phyloP scores from a whole-genome alignment of 2,329 filamentous ascomycete genomes.

The Cladobotryum protrusum region DNA sequence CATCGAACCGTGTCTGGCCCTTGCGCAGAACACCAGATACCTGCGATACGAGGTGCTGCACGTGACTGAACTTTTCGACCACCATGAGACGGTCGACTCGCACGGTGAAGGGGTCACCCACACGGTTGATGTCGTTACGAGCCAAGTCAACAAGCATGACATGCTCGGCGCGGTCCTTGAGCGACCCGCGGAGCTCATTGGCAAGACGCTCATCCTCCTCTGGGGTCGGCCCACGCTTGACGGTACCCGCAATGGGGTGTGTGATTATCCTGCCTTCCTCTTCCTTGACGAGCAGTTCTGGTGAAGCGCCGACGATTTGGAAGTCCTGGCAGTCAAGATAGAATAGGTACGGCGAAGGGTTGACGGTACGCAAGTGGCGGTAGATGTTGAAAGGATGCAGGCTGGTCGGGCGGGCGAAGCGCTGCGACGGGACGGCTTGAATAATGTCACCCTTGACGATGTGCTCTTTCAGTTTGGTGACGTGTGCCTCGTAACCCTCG shows the following conservation, averaged over 20 bases:
- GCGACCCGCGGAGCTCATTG: constrained; percentile 65
- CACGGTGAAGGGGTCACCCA: constrained; percentile 84
- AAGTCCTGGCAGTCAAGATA: constrained; percentile 89
- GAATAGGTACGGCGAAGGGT: constrained; percentile 95
- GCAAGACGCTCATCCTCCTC: constrained; percentile 80
- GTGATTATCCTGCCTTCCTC: constrained; percentile 85
- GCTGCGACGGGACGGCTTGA: constrained; percentile 91
- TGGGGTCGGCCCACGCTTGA: constrained; percentile 73
- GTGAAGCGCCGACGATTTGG: constrained; percentile 90
- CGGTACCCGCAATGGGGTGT: constrained; percentile 94
- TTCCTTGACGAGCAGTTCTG: constrained; percentile 88
- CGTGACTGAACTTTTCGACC: constrained; percentile 90
- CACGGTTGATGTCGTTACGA: constrained; percentile 92
- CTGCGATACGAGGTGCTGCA: constrained; percentile 94
- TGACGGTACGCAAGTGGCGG: constrained; percentile 90
- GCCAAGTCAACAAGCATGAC: constrained; percentile 85
- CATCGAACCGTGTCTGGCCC: constrained; percentile 86
- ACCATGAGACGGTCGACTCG: constrained; percentile 92
- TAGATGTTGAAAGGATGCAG: constrained; percentile 98
- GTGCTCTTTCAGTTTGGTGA: constrained; percentile 79
- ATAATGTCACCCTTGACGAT: constrained; percentile 92
- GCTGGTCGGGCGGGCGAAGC: constrained; percentile 80
- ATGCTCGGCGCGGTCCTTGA: constrained; percentile 56
- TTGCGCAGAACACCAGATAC: constrained; percentile 83
- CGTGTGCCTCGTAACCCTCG: constrained; percentile 84